Evolutionary conservation across 345 rosid genomes (phyloP).

Genomic region (Luvunga scandens): DNA sequence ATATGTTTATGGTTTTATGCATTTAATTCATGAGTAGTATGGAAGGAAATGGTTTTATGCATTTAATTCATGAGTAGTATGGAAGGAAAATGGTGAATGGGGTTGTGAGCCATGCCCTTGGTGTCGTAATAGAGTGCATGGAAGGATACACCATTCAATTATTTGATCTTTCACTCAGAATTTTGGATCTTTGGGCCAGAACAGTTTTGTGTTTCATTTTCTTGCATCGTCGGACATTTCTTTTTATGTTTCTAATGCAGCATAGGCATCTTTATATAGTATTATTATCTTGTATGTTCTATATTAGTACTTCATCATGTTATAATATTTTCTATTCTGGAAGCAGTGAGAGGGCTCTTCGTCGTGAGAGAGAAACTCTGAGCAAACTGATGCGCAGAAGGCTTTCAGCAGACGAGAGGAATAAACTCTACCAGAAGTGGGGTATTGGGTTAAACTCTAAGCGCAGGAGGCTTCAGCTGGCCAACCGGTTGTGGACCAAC

Average conservation of each 20-base stretch:
- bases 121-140: background rate
- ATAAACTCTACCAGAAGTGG: slow-evolving; percentile 69
- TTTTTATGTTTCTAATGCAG: background rate
- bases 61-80: background rate
- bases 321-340: slow-evolving; percentile 6
- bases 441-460: slow-evolving; percentile 68
- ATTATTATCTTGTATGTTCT: background rate
- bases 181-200: background rate
- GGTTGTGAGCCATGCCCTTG: background rate
- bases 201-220: background rate
- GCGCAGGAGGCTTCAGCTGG: slow-evolving; percentile 73
- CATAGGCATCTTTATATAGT: background rate
- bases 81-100: background rate
- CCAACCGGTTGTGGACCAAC: slow-evolving; percentile 67
- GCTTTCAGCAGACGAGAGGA: slow-evolving; percentile 62
- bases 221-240: background rate
- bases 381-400: slow-evolving; percentile 85
- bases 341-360: slow-evolving; percentile 68
- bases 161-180: background rate
- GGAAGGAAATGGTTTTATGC: too few species aligned
- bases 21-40: too few species aligned
- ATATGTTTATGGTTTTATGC: too few species aligned
- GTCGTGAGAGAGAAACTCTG: slow-evolving; percentile 66
- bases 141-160: background rate
- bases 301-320: background rate